These are phyloP conservation scores for Penicillium silybi DNA, from an alignment of 495 filamentous ascomycete genomes.

Conservation along the genomic window DNA sequence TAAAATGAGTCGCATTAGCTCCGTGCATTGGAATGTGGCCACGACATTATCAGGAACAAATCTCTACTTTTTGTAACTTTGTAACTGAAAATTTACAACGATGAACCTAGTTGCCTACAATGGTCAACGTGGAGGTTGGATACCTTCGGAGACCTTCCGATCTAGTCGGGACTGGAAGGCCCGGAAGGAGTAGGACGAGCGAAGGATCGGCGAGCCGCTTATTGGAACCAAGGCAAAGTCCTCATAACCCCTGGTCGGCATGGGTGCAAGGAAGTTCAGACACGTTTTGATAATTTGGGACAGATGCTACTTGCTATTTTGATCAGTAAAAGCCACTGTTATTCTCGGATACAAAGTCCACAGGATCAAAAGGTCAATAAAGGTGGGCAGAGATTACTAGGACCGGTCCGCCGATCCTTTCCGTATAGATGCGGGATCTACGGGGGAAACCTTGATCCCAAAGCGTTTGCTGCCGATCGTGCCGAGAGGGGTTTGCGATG, in stretches of 20 bases:
- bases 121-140: neutral
- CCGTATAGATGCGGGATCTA: slow-evolving; percentile 11
- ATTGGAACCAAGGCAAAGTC: slow-evolving; percentile 6
- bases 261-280: no score
- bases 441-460: slow-evolving; percentile 20
- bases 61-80: neutral
- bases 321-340: no score
- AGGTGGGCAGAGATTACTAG: slow-evolving; percentile 4
- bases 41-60: neutral
- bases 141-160: slow-evolving; percentile 3
- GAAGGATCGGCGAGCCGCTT: slow-evolving; percentile 11
- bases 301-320: neutral
- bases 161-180: neutral
- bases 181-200: slow-evolving; percentile 4
- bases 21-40: slow-evolving; percentile 6
- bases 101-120: neutral
- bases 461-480: slow-evolving; percentile 4
- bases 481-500: slow-evolving; percentile 7
- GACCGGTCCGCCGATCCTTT: slow-evolving; percentile 13
- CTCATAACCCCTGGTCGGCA: neutral
- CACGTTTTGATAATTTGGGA: neutral
- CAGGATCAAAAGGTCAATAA: slow-evolving; percentile 3
- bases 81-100: neutral
- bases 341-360: no score
- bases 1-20: neutral